Evolutionary conservation across 495 filamentous ascomycete genomes (phyloP).

Genomic region (Xylaria longipes): DNA sequence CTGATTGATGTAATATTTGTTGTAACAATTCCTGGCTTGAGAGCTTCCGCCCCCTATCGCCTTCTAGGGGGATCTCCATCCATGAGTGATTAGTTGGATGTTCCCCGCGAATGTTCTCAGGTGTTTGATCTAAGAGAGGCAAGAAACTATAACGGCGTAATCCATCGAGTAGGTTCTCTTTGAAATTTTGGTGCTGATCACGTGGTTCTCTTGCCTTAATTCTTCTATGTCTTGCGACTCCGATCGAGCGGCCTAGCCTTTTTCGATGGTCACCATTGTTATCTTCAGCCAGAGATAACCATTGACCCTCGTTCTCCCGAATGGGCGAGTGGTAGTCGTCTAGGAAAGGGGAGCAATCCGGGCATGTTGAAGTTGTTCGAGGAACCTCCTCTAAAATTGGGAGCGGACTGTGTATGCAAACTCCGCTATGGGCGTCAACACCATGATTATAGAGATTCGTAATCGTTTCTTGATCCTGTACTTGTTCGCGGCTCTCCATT

Average conservation of each 20-base stretch:
- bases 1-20: constrained; percentile 14
- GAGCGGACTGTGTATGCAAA: neutral
- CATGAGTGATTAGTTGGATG: neutral
- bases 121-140: constrained; percentile 8
- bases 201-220: neutral
- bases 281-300: neutral
- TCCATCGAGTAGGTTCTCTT: neutral
- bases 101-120: constrained; percentile 3
- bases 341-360: neutral
- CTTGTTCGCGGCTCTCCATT: neutral
- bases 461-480: neutral
- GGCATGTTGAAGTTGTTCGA: constrained; percentile 2
- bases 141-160: constrained; percentile 19
- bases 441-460: constrained; percentile 17
- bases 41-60: neutral
- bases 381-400: constrained; percentile 22
- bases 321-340: neutral
- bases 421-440: constrained; percentile 24
- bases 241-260: constrained; percentile 9
- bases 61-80: neutral
- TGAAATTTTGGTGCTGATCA: neutral
- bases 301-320: neutral
- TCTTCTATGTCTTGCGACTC: constrained; percentile 19
- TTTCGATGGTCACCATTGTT: neutral
- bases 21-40: constrained; percentile 19